phyloP scores from a whole-genome alignment of 768 basidiomycete species.

The Auriculariales sp. region DNA sequence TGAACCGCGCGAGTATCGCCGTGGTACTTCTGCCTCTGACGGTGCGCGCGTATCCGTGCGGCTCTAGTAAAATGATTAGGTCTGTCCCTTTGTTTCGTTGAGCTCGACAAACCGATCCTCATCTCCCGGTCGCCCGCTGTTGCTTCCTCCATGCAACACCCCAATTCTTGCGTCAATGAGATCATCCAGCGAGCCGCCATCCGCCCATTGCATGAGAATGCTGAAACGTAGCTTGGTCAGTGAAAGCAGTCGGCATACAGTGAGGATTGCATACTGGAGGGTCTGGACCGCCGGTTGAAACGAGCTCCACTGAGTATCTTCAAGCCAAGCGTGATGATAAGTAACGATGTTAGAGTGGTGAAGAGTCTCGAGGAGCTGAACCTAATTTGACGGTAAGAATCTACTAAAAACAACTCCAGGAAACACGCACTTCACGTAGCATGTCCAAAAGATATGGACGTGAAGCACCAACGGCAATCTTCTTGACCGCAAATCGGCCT shows the following conservation, averaged over 20 bases:
- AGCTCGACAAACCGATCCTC: constrained; percentile 2
- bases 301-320: constrained; percentile 68
- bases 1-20: constrained; percentile 44
- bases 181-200: constrained; percentile 64
- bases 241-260: neutral
- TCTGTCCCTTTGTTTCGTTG: constrained; percentile 2
- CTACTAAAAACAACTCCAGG: neutral
- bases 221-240: constrained; percentile 22
- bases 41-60: constrained; percentile 35
- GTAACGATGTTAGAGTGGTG: constrained; percentile 90
- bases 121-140: constrained; percentile 7
- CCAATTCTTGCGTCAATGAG: constrained; percentile 72
- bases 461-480: constrained; percentile 87
- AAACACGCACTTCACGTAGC: constrained; percentile 47
- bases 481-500: constrained; percentile 91
- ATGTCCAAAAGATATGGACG: constrained; percentile 75
- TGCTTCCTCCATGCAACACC: too few species aligned
- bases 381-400: constrained; percentile 23
- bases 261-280: constrained; percentile 51
- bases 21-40: constrained; percentile 11
- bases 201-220: constrained; percentile 87
- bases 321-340: constrained; percentile 93
- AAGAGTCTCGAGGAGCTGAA: constrained; percentile 71
- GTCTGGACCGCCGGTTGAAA: constrained; percentile 85
- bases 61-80: constrained; percentile 34